Conservation (phyloP, 495 filamentous ascomycete species). For the Neohortaea acidophila region DNA sequence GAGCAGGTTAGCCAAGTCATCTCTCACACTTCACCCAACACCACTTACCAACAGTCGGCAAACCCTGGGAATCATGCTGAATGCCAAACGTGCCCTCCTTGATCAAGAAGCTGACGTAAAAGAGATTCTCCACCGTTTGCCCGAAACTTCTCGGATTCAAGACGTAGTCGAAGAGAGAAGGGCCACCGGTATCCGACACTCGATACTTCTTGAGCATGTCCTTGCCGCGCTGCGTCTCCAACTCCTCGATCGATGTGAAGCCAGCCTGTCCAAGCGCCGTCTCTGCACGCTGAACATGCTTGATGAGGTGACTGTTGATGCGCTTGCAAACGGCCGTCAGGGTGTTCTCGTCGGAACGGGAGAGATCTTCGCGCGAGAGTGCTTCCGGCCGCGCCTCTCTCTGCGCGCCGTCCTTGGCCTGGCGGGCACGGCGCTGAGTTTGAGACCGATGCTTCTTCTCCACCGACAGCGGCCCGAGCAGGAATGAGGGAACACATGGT, state of each 20-base stretch:
- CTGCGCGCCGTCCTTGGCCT: slow-evolving; percentile 35
- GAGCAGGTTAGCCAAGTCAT: too few species aligned
- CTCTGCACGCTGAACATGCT: slow-evolving; percentile 19
- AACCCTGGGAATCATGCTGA: slow-evolving; percentile 41
- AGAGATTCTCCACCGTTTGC: slow-evolving; percentile 93
- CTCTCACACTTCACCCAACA: too few species aligned
- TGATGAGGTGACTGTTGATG: slow-evolving; percentile 38
- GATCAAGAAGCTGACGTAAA: slow-evolving; percentile 90
- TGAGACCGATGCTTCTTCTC: slow-evolving; percentile 63
- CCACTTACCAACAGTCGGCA: slow-evolving; percentile 59
- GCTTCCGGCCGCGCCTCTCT: slow-evolving; percentile 53
- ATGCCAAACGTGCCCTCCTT: slow-evolving; percentile 65
- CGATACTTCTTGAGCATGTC: slow-evolving; percentile 10
- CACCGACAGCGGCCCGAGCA: slow-evolving; percentile 77
- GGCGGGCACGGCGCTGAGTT: slow-evolving; percentile 48
- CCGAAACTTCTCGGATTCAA: slow-evolving; percentile 83
- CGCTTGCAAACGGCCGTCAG: slow-evolving; percentile 54
- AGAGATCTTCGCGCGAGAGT: slow-evolving; percentile 52
- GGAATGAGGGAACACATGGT: slow-evolving; percentile 65
- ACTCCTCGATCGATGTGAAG: slow-evolving; percentile 26
- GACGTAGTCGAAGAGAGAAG: slow-evolving; percentile 67
- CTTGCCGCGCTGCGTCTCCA: slow-evolving; percentile 7
- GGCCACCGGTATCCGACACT: slow-evolving; percentile 38
- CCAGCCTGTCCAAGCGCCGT: background rate
- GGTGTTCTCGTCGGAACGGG: slow-evolving; percentile 56